Conservation (phyloP, 179 eudicot species). For the Drosera spatulata region DNA sequence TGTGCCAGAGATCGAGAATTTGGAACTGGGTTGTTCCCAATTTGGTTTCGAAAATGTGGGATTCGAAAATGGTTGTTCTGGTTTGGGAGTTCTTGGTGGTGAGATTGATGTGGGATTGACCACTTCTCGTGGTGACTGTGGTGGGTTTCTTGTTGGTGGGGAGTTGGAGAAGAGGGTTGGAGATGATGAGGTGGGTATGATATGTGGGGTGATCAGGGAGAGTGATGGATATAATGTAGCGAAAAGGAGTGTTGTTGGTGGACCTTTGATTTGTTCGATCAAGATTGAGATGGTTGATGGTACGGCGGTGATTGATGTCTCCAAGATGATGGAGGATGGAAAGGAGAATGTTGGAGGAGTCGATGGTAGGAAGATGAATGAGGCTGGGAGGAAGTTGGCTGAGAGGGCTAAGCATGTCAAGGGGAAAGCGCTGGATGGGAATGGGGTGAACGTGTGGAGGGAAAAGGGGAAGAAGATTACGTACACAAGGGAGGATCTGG, state of each 20-base stretch:
- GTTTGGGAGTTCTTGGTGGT: neutral
- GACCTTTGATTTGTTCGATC: conserved; percentile 8
- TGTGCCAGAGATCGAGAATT: too few species aligned
- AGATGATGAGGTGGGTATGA: neutral
- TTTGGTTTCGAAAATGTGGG: too few species aligned
- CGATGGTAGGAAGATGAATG: neutral
- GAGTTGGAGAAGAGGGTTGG: neutral
- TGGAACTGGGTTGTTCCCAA: too few species aligned
- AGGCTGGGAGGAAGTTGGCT: conserved; percentile 8
- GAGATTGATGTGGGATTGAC: neutral
- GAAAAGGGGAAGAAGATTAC: conserved; percentile 13
- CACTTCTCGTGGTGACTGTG: neutral
- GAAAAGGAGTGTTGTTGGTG: neutral
- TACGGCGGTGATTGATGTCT: conserved; percentile 19
- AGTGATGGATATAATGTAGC: neutral
- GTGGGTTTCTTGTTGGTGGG: neutral
- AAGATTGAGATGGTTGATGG: conserved; percentile 31
- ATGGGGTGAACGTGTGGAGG: neutral
- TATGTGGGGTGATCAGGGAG: neutral
- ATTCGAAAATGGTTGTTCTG: neutral
- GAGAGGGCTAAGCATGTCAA: conserved; percentile 9
- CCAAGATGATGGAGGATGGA: neutral
- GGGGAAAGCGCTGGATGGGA: conserved; percentile 8
- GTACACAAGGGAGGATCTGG: conserved; percentile 47
- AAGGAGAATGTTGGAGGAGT: neutral